Base-by-base conservation (phyloP, 441 rosid species). In the Erodium texanum region DNA sequence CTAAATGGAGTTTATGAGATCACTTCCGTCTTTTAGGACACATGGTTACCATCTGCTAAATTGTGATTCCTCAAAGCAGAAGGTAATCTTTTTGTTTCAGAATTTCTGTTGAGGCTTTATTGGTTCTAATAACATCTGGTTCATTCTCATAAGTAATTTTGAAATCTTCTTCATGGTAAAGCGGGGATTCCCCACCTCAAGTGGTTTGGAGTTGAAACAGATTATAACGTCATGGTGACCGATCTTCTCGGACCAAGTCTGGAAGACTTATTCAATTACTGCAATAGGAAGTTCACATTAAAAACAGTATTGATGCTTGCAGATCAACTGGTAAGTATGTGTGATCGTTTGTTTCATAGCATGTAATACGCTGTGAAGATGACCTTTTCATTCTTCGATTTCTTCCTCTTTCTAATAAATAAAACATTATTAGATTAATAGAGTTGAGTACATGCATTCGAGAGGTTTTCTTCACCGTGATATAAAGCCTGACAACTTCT, bases 261-360 rank as follows among this genome's bases (percentile, higher is more conserved):
- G 82, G 99, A 95, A 81, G 98, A 95, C 81, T 77, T 90, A 48
- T 95, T 95, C 82, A 95, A 92, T 80, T 95, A 87, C 68, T 92
- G 98, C 80, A 89, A 85, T 73, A 81, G 99, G 81, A 92, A 86
- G 79, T 87, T 95, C 36, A 74, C 96, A 32, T 82, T 92, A 77
- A 95, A 95, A 85, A 85, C 99, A 22, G 99, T 95, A 20, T 74
- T 95, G 77, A 95, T 92, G 98, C 97, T 95, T 27, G 99, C 99
- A 0, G 99, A 95, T 83, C 98, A 95, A 73, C 75, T 95, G 75
- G 98, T 92, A 78, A 80, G 93, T 66, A 19, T 72, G n/a, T 61
- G 24, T 64, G 29, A 19, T 59, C 0, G n/a, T 10, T 14, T 14
- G 56, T 48, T 48, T 48, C 18, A 14, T 7, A 14, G 19, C 6